Percentiles rank a stretch among this genome's conserved stretches.
Evolutionary conservation across 164 flowering plant genomes (phyloP).

Genomic region (Platanus orientalis): DNA sequence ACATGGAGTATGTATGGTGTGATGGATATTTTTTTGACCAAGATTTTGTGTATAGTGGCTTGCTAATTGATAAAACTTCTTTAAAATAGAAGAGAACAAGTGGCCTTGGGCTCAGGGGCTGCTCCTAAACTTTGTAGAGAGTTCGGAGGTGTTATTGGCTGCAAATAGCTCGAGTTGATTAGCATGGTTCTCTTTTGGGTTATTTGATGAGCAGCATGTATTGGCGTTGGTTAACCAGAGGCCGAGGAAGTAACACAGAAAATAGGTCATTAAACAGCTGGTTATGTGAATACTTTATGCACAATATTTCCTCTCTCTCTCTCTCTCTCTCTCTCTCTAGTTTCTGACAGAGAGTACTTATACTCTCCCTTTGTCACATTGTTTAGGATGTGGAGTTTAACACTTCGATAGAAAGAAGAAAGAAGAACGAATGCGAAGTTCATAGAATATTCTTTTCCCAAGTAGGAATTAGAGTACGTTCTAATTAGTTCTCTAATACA

Average conservation of each 20-base stretch:
- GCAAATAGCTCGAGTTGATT: background rate
- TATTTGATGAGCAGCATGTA: background rate
- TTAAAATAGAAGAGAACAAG: background rate
- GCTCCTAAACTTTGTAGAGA: background rate
- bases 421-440: too few species aligned
- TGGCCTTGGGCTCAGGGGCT: background rate
- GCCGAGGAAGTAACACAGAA: background rate
- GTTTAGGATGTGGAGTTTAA: too few species aligned
- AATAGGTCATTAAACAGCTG: background rate
- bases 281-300: conserved; percentile 10
- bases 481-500: too few species aligned
- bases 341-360: too few species aligned
- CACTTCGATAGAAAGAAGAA: too few species aligned
- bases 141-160: too few species aligned
- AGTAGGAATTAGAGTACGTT: too few species aligned
- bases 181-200: background rate
- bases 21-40: background rate
- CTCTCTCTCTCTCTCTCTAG: too few species aligned
- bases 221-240: background rate
- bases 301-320: too few species aligned
- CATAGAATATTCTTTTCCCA: too few species aligned
- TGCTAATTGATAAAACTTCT: background rate
- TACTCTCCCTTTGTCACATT: too few species aligned
- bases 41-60: background rate
- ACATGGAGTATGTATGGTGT: too few species aligned